Conservation (phyloP, 73 alveolate species). For the Paramecium octaurelia region DNA sequence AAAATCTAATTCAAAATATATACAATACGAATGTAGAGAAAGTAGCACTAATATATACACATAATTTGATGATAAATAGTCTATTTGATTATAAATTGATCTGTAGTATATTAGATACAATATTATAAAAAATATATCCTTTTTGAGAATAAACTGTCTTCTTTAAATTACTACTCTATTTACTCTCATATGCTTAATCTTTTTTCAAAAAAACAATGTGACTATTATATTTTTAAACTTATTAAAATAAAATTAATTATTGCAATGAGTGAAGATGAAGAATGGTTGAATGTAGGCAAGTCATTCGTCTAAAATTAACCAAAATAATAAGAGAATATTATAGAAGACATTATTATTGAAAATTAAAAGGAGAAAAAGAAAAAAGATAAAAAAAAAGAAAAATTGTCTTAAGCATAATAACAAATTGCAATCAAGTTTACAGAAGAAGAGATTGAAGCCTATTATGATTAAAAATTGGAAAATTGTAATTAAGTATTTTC, state of each 20-base stretch:
- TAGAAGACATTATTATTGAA: not conserved
- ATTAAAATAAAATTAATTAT: not conserved
- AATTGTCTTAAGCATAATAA: not conserved
- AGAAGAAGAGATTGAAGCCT: not conserved
- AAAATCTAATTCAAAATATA: not conserved
- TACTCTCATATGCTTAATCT: too few species aligned
- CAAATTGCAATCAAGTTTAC: not conserved
- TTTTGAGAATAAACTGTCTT: not conserved
- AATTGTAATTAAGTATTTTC: not conserved
- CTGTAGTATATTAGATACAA: not conserved
- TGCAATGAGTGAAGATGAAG: not conserved
- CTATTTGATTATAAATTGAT: not conserved
- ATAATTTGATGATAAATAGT: not conserved
- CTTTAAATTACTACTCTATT: too few species aligned
- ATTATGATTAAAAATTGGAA: not conserved
- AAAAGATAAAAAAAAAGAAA: slow-evolving; percentile 25
- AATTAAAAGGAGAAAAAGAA: not conserved
- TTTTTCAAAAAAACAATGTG: too few species aligned
- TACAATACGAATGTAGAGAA: not conserved
- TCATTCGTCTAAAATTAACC: not conserved
- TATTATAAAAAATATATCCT: not conserved
- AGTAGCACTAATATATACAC: slow-evolving; percentile 10
- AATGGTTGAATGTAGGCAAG: not conserved
- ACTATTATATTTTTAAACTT: not conserved
- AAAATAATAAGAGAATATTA: not conserved